Evolutionary conservation across 139 green algal species (phyloP).

Genomic region (Coccomyxa sp.): DNA sequence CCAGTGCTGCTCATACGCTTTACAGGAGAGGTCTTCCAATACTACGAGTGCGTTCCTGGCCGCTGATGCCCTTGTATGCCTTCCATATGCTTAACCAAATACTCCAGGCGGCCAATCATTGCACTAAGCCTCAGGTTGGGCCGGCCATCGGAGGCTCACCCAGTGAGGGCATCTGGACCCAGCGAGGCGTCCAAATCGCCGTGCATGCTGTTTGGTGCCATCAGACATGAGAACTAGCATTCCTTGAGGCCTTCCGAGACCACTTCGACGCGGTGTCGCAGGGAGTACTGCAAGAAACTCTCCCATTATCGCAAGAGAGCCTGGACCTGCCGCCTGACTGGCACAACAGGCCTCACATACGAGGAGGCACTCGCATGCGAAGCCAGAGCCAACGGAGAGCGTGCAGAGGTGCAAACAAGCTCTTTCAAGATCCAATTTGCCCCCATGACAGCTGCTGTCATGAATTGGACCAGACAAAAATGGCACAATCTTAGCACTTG

Average conservation of each 20-base stretch:
- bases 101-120: no score
- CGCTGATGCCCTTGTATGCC: neutral
- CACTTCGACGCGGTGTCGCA: slow-evolving; percentile 10
- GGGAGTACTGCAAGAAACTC: slow-evolving; percentile 37
- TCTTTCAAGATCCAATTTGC: no score
- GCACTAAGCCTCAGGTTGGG: no score
- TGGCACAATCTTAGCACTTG: no score
- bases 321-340: slow-evolving; percentile 57
- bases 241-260: neutral
- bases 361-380: slow-evolving; percentile 57
- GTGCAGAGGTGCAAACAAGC: slow-evolving; percentile 14
- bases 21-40: slow-evolving; percentile 58
- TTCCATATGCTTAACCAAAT: no score
- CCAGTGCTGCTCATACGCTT: slow-evolving; percentile 49
- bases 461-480: no score
- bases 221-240: neutral
- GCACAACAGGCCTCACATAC: slow-evolving; percentile 56
- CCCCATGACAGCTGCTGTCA: no score
- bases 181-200: no score
- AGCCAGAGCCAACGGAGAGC: neutral
- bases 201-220: no score
- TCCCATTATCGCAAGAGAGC: slow-evolving; percentile 44
- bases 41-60: slow-evolving; percentile 49
- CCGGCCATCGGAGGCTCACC: no score
- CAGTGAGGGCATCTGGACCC: no score